Conservation (phyloP, 2,329 filamentous ascomycete genomes). For the Penicillium paneum region DNA sequence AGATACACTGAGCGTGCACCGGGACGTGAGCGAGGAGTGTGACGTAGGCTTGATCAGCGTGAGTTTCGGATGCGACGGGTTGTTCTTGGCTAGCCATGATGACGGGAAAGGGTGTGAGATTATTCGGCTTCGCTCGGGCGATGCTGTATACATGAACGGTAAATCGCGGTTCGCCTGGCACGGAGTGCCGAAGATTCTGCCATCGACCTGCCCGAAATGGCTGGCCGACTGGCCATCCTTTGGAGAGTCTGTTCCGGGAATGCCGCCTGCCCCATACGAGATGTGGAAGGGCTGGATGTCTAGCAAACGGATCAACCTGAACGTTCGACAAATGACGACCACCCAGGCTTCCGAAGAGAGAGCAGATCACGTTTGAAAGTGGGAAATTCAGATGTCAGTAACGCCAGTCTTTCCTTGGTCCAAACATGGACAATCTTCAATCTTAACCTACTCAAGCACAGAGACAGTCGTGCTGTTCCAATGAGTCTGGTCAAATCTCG, state of each 20-base stretch:
- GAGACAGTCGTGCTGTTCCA: background rate
- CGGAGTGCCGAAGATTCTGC: conserved; percentile 82
- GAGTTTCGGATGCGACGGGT: conserved; percentile 82
- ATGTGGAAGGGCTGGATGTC: conserved; percentile 84
- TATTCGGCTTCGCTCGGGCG: conserved; percentile 73
- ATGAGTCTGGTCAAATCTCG: background rate
- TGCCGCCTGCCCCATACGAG: conserved; percentile 47
- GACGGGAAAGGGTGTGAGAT: conserved; percentile 43
- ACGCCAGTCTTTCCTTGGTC: background rate
- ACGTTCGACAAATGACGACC: conserved; percentile 82
- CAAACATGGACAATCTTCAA: background rate
- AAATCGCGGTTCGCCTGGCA: conserved; percentile 89
- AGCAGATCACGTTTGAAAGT: background rate
- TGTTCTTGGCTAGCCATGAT: conserved; percentile 78
- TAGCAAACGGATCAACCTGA: conserved; percentile 84
- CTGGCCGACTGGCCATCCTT: conserved; percentile 69
- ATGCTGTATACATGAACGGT: conserved; percentile 85
- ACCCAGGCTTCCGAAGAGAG: conserved; percentile 19
- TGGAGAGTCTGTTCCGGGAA: conserved; percentile 38
- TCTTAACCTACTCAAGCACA: background rate
- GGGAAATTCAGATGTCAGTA: background rate
- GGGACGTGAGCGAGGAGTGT: conserved; percentile 85
- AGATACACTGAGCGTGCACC: conserved; percentile 87
- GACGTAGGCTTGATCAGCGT: conserved; percentile 77
- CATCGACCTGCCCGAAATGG: conserved; percentile 72